Percentiles rank a stretch among this genome's conserved stretches.
Conservation (phyloP, 345 rosid species). For the Melastoma malabathricum region DNA sequence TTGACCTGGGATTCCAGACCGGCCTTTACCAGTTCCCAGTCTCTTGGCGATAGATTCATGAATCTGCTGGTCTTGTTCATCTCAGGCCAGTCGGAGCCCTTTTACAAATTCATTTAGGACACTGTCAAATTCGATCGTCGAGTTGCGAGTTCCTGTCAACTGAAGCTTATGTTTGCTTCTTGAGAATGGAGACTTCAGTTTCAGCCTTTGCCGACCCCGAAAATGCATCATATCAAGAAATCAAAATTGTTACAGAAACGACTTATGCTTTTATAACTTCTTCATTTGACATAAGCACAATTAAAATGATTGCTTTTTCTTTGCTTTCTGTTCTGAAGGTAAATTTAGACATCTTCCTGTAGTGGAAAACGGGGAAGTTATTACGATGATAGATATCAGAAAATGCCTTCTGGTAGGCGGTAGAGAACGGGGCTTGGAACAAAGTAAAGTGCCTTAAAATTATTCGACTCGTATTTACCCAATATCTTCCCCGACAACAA, state of each 20-base stretch:
- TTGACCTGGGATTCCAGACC: slow-evolving; percentile 36
- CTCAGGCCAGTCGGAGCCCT: slow-evolving; percentile 77
- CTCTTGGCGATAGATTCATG: slow-evolving; percentile 40
- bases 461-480: no score
- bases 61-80: slow-evolving; percentile 65
- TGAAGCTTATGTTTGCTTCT: slow-evolving; percentile 62
- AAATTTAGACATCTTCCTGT: slow-evolving; percentile 97
- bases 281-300: no score
- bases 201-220: slow-evolving; percentile 97
- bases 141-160: slow-evolving; percentile 30
- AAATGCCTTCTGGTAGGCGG: slow-evolving; percentile 88
- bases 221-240: slow-evolving; percentile 1
- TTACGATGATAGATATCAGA: slow-evolving; percentile 86
- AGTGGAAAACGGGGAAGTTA: slow-evolving; percentile 96
- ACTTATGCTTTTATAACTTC: not conserved
- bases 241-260: not conserved
- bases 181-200: slow-evolving; percentile 47
- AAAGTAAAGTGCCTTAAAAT: no score
- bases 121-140: slow-evolving; percentile 70
- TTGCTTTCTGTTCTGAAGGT: slow-evolving; percentile 25
- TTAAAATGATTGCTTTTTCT: not conserved
- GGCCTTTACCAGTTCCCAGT: slow-evolving; percentile 46
- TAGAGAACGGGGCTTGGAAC: no score
- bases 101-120: slow-evolving; percentile 91
- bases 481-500: no score